Conservation (phyloP, 768 basidiomycete species). For the Rubroboletus satanas region DNA sequence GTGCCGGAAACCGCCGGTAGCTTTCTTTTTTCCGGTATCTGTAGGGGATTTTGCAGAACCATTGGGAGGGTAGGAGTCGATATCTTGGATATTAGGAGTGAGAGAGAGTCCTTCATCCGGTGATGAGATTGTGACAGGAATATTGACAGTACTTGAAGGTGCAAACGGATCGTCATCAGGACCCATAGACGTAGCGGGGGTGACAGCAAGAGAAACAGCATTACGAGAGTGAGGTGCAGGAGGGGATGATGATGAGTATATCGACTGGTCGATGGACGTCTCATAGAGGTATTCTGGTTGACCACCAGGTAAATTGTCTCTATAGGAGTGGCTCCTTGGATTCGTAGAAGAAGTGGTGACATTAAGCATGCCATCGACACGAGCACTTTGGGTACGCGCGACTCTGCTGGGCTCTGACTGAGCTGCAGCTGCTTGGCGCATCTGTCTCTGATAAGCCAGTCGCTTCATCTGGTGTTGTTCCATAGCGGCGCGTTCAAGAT, state of each 20-base stretch:
- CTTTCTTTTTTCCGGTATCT: constrained; percentile 47
- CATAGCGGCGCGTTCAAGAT: constrained; percentile 76
- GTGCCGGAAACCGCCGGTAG: constrained; percentile 59
- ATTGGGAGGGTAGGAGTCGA: constrained; percentile 18
- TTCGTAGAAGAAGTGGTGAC: constrained; percentile 31
- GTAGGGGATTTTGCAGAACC: constrained; percentile 33
- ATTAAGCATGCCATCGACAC: constrained; percentile 44
- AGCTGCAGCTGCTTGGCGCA: constrained; percentile 51
- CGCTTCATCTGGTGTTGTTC: constrained; percentile 84
- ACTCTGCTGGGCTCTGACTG: constrained; percentile 30
- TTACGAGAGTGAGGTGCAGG: constrained; percentile 37
- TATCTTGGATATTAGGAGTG: constrained; percentile 18
- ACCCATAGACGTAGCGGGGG: constrained; percentile 39
- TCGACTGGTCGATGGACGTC: constrained; percentile 58
- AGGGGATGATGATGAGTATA: constrained; percentile 37
- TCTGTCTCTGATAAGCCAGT: constrained; percentile 75
- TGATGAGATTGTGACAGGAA: constrained; percentile 28
- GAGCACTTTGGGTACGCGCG: constrained; percentile 52
- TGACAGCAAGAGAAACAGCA: constrained; percentile 39
- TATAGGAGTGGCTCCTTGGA: constrained; percentile 42
- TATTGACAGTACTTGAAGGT: constrained; percentile 29
- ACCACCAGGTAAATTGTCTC: constrained; percentile 42
- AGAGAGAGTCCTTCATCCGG: constrained; percentile 23
- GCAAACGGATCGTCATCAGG: constrained; percentile 75
- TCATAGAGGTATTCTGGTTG: constrained; percentile 74